Conservation (phyloP, 2,329 filamentous ascomycete genomes). For the Claviceps africana region DNA sequence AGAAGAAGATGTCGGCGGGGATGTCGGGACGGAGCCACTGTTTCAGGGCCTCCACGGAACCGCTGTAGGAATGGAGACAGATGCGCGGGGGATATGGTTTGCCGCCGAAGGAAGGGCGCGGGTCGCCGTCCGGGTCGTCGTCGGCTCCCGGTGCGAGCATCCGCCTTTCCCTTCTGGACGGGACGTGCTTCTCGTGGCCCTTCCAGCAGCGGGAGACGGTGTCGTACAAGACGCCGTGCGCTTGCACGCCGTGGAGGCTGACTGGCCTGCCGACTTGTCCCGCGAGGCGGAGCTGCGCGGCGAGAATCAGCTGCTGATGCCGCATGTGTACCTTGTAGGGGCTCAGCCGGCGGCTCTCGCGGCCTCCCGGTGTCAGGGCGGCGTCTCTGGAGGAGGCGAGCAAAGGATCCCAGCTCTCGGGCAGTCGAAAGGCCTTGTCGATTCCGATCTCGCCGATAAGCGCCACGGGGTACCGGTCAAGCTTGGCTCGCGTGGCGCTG, state of each 20-base stretch:
- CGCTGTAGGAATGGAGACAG: slow-evolving; percentile 89
- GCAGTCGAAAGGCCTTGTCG: slow-evolving; percentile 64
- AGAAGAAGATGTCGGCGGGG: slow-evolving; percentile 70
- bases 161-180: slow-evolving; percentile 45
- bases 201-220: slow-evolving; percentile 53
- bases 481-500: slow-evolving; percentile 36
- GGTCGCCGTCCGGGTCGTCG: slow-evolving; percentile 19
- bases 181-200: slow-evolving; percentile 49
- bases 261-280: slow-evolving; percentile 51
- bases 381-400: slow-evolving; percentile 14
- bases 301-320: slow-evolving; percentile 55
- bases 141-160: slow-evolving; percentile 31
- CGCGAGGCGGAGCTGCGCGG: slow-evolving; percentile 56
- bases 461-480: slow-evolving; percentile 45
- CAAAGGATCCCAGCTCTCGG: slow-evolving; percentile 37
- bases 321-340: slow-evolving; percentile 52
- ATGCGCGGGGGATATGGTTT: slow-evolving; percentile 73
- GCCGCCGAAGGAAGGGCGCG: slow-evolving; percentile 14
- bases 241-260: slow-evolving; percentile 62
- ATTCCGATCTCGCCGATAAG: slow-evolving; percentile 67
- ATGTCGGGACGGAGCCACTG: slow-evolving; percentile 64
- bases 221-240: slow-evolving; percentile 57
- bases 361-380: slow-evolving; percentile 49
- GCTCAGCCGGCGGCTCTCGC: slow-evolving; percentile 54
- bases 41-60: slow-evolving; percentile 56